Percentiles rank a stretch among this genome's conserved stretches.
Conservation (phyloP, 1,139 yeast genomes). For the Blastobotrys illinoisensis region DNA sequence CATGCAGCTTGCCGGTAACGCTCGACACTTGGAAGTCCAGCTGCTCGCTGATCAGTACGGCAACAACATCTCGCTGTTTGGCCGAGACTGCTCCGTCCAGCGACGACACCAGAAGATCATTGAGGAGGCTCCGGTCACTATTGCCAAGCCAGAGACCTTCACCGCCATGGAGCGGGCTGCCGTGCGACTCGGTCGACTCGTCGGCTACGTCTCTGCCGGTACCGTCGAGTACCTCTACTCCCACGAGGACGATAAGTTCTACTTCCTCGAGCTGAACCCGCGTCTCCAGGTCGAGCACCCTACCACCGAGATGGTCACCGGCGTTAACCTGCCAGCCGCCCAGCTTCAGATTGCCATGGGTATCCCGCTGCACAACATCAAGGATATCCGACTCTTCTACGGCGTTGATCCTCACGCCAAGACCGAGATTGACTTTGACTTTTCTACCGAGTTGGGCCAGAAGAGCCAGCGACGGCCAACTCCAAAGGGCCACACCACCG, state of each 20-base stretch:
- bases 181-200: conserved; percentile 89
- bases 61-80: conserved; percentile 85
- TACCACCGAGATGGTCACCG: conserved; percentile 98
- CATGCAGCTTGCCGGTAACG: conserved; percentile 91
- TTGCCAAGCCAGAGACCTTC: conserved; percentile 84
- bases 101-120: conserved; percentile 96
- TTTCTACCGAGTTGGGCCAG: conserved; percentile 64
- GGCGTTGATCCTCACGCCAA: conserved; percentile 95
- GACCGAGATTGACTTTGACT: conserved; percentile 86
- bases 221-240: conserved; percentile 96
- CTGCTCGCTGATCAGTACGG: conserved; percentile 94
- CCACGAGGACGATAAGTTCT: conserved; percentile 88
- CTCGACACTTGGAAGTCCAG: conserved; percentile 94
- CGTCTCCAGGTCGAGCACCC: conserved; percentile 99
- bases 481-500: conserved; percentile 98
- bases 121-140: conserved; percentile 95
- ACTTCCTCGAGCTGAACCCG: conserved; percentile 93
- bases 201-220: conserved; percentile 98
- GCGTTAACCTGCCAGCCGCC: conserved; percentile 96
- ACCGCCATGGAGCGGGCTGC: conserved; percentile 94
- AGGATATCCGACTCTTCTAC: conserved; percentile 85
- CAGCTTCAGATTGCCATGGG: conserved; percentile 99
- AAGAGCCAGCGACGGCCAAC: conserved; percentile 83
- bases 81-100: conserved; percentile 96
- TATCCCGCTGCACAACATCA: conserved; percentile 89